Evolutionary conservation across 192 early-diverging fungal genomes (phyloP), one percentile per base, ranked within the genome.

Genomic region (Nowakowskiella sp.): DNA sequence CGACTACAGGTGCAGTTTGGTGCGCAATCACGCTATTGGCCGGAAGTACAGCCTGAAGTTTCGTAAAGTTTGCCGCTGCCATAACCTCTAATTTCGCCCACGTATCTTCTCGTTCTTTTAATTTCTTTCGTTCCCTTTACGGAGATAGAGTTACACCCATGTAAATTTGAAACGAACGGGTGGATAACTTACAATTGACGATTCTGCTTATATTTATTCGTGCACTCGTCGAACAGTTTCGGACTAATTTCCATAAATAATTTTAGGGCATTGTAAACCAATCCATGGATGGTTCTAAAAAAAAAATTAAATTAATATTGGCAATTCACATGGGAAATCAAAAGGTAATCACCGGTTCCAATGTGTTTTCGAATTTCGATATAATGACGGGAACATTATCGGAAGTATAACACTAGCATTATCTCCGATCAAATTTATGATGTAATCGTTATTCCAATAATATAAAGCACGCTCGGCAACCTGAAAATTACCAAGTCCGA

Each of bases 381-480:
- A 97, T 23, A 99, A 78, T 6, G 91, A 84, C 16, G 90, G 81
- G 55, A 99, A 94, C 73, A 94, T 86, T 53, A 99, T 92, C 9
- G 96, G 96, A 58, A 99, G 66, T 36, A 99, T 89, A 26, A 84
- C 77, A 33, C 77, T 72, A 23, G 89, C 87, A 74, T 99, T 94
- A 51, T 96, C 92, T 23, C 84, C 82, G 51, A 99, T 93, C 68
- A 99, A 67, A 63, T 85, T 93, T 57, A 91, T 89, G 70, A 97
- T 91, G 59, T 93, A 97, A 64, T 91, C 91, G 63, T 97, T 99
- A 71, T 94, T 95, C 96, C 96, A 99, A 67, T 90, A 94, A 52
- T 89, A 92, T 29, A 99, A 76, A 31, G 94, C 94, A 58, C 96
- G 81, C 73, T 99, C 96, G 29, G 94, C 94, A n/a, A 97, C 87